Evolutionary conservation across 1,284 basidiomycete genomes (phyloP).

Genomic region (Meripilus lineatus): DNA sequence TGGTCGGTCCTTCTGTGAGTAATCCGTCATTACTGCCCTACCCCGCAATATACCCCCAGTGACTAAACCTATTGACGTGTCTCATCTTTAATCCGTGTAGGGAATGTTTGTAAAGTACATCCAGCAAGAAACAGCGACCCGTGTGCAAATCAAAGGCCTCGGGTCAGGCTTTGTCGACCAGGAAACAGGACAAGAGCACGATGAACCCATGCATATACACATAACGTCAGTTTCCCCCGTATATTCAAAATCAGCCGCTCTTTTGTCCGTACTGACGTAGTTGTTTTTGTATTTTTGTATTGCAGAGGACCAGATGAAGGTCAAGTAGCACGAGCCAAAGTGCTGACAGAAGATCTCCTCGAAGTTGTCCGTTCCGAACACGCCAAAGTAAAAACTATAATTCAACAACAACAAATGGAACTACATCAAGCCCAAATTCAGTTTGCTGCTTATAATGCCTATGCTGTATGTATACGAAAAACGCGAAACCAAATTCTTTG

Average conservation of each 20-base stretch:
- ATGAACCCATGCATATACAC: constrained; percentile 93
- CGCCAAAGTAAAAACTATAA: constrained; percentile 63
- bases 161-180: constrained; percentile 96
- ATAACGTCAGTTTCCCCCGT: constrained; percentile 72
- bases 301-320: constrained; percentile 82
- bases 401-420: constrained; percentile 76
- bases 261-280: not conserved
- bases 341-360: constrained; percentile 85
- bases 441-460: constrained; percentile 67
- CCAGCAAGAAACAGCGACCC: constrained; percentile 91
- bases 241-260: no score
- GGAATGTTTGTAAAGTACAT: constrained; percentile 99
- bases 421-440: constrained; percentile 75
- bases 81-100: no score
- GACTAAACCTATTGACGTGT: constrained; percentile 4
- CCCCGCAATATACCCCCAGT: not conserved
- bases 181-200: constrained; percentile 87
- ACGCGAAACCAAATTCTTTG: constrained; percentile 25
- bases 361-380: constrained; percentile 84
- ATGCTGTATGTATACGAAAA: constrained; percentile 52
- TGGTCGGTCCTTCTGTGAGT: constrained; percentile 87
- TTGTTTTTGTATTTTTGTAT: constrained; percentile 5
- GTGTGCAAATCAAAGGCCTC: constrained; percentile 97
- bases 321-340: constrained; percentile 84
- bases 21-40: not conserved